A percentile compares a stretch with the other conserved stretches of the same genome.
Conservation (phyloP, 495 filamentous ascomycete genomes). For the Clohesyomyces aquaticus region DNA sequence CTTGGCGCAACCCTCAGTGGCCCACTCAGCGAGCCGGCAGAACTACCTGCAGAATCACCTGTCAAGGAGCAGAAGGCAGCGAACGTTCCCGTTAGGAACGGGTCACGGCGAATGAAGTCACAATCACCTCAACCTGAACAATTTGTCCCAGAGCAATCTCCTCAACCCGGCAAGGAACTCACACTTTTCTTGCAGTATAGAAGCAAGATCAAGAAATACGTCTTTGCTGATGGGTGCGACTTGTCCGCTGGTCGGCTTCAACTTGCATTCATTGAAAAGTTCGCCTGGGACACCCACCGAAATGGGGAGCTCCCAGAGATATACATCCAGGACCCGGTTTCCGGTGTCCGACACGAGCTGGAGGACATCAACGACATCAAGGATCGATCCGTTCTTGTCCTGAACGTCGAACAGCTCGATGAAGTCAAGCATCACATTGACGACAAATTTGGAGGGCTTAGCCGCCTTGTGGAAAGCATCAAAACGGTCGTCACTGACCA, state of each 20-base stretch:
- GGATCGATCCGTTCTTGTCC: conserved; percentile 87
- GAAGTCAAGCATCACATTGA: conserved; percentile 97
- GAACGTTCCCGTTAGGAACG: conserved; percentile 32
- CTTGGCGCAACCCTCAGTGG: conserved; percentile 39
- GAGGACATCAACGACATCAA: conserved; percentile 96
- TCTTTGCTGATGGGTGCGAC: conserved; percentile 81
- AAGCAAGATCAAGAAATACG: conserved; percentile 94
- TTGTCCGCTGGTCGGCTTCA: conserved; percentile 86
- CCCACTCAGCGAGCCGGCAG: conserved; percentile 33
- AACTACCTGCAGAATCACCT: conserved; percentile 25
- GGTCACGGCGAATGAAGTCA: conserved; percentile 38
- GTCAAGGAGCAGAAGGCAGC: conserved; percentile 21
- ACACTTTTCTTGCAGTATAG: conserved; percentile 98
- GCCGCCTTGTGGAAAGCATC: conserved; percentile 77
- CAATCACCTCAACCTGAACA: conserved; percentile 54
- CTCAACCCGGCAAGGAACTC: conserved; percentile 81
- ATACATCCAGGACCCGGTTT: conserved; percentile 94
- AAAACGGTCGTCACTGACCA: conserved; percentile 80
- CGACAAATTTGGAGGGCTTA: conserved; percentile 81
- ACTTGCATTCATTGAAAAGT: conserved; percentile 98
- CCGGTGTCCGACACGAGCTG: conserved; percentile 91
- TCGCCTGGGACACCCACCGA: conserved; percentile 95
- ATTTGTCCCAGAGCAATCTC: conserved; percentile 70
- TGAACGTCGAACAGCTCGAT: conserved; percentile 93
- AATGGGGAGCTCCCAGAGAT: conserved; percentile 97